Evolutionary conservation across 371 early-diverging fungal species (phyloP), one percentile per base, ranked within the genome.

Genomic region (Circinella minor): DNA sequence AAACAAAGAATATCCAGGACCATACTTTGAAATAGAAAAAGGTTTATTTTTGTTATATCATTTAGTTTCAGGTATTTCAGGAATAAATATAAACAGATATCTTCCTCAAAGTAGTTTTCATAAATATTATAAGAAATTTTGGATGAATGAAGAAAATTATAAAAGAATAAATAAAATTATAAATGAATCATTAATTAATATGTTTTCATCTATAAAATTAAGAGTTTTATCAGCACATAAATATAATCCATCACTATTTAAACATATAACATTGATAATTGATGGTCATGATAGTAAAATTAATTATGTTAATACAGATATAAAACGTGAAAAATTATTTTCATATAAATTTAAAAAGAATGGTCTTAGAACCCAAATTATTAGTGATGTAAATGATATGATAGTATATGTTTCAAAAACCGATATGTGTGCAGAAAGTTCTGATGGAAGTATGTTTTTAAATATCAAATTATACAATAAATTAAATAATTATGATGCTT

Each of bases 281-380:
- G 49, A 49, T 49, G 49, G 43, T 47, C 20, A 59, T 37, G 37
- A 36, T 65, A 54, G 20, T 63, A 63, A 14, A 38, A 43, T 18
- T 10, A 18, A 34, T 36, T 65, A 27, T 38, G 43, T 20, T 64
- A 17, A 63, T 6, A 4, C 39, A 6, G 39, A 39, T 39, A 39
- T 39, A 4, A 6, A 4, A 39, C 9, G 4, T 6, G 6, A 39
- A 9, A 39, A 39, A 39, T 6, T 6, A 39, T 39, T 4, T 4
- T 6, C 6, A 6, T 39, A 39, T 39, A 39, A 39, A 39, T 39
- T 39, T 6, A 39, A 39, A 39, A 39, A 9, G 4, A 9, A 4
- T 6, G 39, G 39, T 39, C 4, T 39, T 39, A 39, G 39, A 39
- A 39, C 39, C 4, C 39, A 39, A 39, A 9, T 39, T 6, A 6